Evolutionary conservation across 169 alveolate species (phyloP).

Genomic region (Eimeria necatrix): DNA sequence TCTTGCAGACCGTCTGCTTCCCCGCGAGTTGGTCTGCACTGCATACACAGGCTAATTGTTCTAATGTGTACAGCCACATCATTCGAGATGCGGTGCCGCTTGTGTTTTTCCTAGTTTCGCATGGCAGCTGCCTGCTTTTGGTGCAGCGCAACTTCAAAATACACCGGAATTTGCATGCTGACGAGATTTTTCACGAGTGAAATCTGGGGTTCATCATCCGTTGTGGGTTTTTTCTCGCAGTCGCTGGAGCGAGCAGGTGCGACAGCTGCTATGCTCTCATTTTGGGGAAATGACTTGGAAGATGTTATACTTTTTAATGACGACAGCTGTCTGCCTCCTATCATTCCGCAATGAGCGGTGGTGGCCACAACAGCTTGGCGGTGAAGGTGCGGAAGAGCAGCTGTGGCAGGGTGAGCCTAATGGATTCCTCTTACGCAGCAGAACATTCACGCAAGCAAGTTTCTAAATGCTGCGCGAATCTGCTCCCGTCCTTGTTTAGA

Average conservation of each 20-base stretch:
- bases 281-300: slow-evolving; percentile 79
- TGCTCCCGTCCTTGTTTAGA: not conserved
- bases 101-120: no score
- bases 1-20: slow-evolving; percentile 77
- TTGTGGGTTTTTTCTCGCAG: slow-evolving; percentile 50
- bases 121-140: no score
- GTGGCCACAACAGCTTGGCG: slow-evolving; percentile 82
- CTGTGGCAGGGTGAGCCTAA: slow-evolving; percentile 70
- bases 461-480: no score
- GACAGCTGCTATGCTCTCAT: slow-evolving; percentile 61
- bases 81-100: not conserved
- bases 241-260: slow-evolving; percentile 81
- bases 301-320: slow-evolving; percentile 60
- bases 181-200: no score
- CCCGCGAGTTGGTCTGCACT: slow-evolving; percentile 52
- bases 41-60: not conserved
- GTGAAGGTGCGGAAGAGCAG: slow-evolving; percentile 76
- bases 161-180: no score
- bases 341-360: slow-evolving; percentile 74
- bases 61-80: not conserved
- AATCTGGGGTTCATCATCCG: no score
- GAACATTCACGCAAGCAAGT: not conserved
- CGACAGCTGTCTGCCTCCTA: slow-evolving; percentile 51
- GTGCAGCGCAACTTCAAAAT: not conserved
- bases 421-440: no score